Conservation (phyloP, 495 filamentous ascomycete species). For the Aspergillus biplanus region DNA sequence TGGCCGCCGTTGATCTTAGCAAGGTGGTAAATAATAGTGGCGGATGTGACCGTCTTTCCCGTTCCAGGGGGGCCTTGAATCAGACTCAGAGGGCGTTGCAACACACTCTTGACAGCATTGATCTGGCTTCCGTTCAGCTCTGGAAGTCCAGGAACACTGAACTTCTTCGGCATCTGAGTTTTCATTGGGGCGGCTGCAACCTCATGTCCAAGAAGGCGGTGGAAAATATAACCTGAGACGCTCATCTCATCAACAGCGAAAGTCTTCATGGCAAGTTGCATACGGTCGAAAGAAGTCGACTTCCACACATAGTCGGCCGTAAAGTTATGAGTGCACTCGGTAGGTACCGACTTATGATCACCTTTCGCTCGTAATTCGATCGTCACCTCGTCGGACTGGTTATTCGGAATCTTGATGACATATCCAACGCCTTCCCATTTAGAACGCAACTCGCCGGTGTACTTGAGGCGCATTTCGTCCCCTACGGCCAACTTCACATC, state of each 20-base stretch:
- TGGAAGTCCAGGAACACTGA: slow-evolving; percentile 91
- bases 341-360: slow-evolving; percentile 92
- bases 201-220: slow-evolving; percentile 94
- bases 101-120: slow-evolving; percentile 92
- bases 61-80: slow-evolving; percentile 98
- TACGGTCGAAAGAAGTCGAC: slow-evolving; percentile 97
- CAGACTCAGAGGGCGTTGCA: slow-evolving; percentile 89
- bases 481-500: slow-evolving; percentile 98
- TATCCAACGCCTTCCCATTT: slow-evolving; percentile 99
- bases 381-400: slow-evolving; percentile 97
- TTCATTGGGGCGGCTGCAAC: slow-evolving; percentile 97
- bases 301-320: slow-evolving; percentile 99
- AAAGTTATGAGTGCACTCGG: slow-evolving; percentile 97
- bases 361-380: slow-evolving; percentile 90
- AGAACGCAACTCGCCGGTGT: slow-evolving; percentile 90
- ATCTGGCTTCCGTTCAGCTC: slow-evolving; percentile 97
- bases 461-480: slow-evolving; percentile 97
- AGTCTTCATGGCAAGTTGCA: slow-evolving; percentile 99
- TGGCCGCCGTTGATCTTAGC: slow-evolving; percentile 94
- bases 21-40: slow-evolving; percentile 97
- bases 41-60: slow-evolving; percentile 98
- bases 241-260: slow-evolving; percentile 99
- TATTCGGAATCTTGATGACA: slow-evolving; percentile 99
- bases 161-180: slow-evolving; percentile 93
- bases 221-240: slow-evolving; percentile 98